Conservation (phyloP, 495 filamentous ascomycete species). For the Xylaria curta region DNA sequence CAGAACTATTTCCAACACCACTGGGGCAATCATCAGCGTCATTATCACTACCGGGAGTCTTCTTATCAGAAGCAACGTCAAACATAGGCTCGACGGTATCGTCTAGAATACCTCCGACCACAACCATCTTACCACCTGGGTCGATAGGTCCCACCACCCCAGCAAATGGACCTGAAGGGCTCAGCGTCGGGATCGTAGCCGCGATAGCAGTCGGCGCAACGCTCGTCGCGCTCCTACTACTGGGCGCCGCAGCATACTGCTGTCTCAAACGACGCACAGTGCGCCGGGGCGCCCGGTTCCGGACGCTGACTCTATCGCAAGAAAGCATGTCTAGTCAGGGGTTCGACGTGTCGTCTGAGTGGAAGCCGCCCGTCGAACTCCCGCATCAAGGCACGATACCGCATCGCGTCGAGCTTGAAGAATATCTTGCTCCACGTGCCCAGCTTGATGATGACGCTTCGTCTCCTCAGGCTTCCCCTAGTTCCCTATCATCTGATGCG, state of each 20-base stretch:
- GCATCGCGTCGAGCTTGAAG: background rate
- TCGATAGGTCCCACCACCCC: background rate
- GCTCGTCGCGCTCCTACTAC: background rate
- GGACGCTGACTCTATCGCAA: background rate
- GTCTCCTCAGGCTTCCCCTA: background rate
- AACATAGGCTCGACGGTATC: background rate
- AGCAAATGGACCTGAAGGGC: background rate
- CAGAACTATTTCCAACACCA: background rate
- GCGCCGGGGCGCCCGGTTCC: background rate
- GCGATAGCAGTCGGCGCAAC: constrained; percentile 2
- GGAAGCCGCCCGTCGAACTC: constrained; percentile 11
- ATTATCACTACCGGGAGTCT: background rate
- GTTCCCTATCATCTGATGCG: too few species aligned
- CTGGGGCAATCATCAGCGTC: background rate
- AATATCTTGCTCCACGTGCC: background rate
- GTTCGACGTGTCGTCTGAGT: background rate
- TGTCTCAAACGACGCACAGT: background rate
- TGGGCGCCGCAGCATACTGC: background rate
- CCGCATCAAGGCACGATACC: background rate
- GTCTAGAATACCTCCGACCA: background rate
- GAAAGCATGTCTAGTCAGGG: background rate
- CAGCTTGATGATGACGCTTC: background rate
- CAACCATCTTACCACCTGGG: background rate
- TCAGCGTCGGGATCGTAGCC: background rate
- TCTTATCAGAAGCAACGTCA: background rate